Conservation (phyloP, 2,329 filamentous ascomycete genomes). For the Arachnopeziza araneosa region DNA sequence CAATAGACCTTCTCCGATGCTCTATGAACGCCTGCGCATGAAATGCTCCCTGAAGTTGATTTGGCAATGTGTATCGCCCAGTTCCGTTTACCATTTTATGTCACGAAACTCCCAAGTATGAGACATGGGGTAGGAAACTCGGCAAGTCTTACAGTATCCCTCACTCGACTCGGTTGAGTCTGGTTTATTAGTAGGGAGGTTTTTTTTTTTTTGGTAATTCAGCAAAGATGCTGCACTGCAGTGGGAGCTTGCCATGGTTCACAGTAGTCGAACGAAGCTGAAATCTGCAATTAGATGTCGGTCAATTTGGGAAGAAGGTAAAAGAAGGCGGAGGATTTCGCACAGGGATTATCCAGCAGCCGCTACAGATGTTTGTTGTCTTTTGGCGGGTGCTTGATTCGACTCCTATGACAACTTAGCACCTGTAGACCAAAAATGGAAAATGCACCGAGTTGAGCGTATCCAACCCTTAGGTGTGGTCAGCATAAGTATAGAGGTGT, state of each 20-base stretch:
- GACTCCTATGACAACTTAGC: conserved; percentile 27
- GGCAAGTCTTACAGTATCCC: not conserved
- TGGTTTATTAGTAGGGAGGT: conserved; percentile 7
- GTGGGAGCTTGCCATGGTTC: not conserved
- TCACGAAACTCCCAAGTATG: conserved; percentile 8
- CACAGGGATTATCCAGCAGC: conserved; percentile 28
- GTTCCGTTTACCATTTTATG: conserved; percentile 10
- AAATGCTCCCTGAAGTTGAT: conserved; percentile 2
- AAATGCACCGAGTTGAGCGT: conserved; percentile 4
- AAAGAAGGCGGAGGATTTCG: conserved; percentile 15
- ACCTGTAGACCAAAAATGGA: not conserved
- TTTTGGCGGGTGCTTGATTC: conserved; percentile 24
- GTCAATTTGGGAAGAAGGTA: conserved; percentile 22
- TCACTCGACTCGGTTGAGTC: not conserved
- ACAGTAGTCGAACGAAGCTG: not conserved
- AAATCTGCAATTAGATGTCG: conserved; percentile 27
- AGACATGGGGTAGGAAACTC: conserved; percentile 4
- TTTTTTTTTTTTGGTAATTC: conserved; percentile 1
- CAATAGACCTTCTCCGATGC: conserved; percentile 5
- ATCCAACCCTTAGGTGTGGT: conserved; percentile 1
- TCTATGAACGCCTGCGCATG: conserved; percentile 18
- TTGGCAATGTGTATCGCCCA: conserved; percentile 1
- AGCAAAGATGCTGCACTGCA: not conserved
- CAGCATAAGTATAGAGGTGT: conserved; percentile 11
- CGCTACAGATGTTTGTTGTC: conserved; percentile 29